These are phyloP conservation scores for Solanum chiquidenum DNA, from an alignment of 257 asterid species.

Conservation along the genomic window DNA sequence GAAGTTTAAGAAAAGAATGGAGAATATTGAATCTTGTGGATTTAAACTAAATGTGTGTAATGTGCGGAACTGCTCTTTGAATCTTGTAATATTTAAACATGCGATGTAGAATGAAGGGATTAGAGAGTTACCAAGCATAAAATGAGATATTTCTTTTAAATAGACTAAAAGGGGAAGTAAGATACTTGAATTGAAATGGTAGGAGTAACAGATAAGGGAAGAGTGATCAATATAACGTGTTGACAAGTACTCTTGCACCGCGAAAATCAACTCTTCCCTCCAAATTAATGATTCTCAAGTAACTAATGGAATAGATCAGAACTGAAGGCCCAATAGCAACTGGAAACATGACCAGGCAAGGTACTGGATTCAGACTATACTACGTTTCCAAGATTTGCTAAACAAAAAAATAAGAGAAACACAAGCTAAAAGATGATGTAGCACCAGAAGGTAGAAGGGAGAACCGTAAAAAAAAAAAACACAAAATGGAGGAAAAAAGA, in stretches of 20 bases:
- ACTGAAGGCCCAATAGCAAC: neutral
- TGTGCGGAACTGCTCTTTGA: neutral
- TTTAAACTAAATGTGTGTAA: neutral
- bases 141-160: neutral
- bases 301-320: neutral
- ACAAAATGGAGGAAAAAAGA: neutral
- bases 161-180: neutral
- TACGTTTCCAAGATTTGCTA: neutral
- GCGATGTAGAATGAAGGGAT: neutral
- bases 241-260: neutral
- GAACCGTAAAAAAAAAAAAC: neutral
- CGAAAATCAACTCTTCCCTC: neutral
- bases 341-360: neutral
- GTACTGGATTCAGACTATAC: neutral
- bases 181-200: neutral
- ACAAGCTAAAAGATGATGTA: neutral
- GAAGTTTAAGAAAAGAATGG: neutral
- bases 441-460: neutral
- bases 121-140: neutral
- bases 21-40: neutral
- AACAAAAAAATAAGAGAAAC: neutral
- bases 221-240: neutral
- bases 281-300: neutral
- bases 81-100: neutral
- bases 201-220: neutral